Percentiles rank a stretch among this genome's conserved stretches.
Conservation (phyloP, 495 filamentous ascomycete genomes). For the Penicillium lagena region DNA sequence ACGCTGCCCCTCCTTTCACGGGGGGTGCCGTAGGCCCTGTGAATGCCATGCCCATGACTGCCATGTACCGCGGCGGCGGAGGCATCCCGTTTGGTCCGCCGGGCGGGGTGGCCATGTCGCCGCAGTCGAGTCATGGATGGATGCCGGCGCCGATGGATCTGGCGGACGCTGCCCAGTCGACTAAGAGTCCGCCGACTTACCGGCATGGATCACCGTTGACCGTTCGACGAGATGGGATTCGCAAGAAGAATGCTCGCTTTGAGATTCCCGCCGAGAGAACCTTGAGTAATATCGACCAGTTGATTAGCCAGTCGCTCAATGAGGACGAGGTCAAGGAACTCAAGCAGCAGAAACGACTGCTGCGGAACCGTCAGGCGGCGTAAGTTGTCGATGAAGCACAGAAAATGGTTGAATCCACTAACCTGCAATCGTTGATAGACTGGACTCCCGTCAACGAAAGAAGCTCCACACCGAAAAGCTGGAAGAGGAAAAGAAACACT, state of each 20-base stretch:
- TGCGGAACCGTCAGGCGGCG: conserved; percentile 95
- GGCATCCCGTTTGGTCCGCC: conserved; percentile 31
- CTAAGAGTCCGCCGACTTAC: conserved; percentile 65
- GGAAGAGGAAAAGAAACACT: conserved; percentile 94
- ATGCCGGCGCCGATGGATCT: conserved; percentile 51
- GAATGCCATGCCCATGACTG: conserved; percentile 36
- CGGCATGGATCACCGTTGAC: conserved; percentile 73
- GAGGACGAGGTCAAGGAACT: conserved; percentile 96
- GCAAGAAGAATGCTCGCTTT: conserved; percentile 99
- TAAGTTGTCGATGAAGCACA: conserved; percentile 41
- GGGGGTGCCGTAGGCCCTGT: conserved; percentile 47
- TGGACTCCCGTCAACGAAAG: conserved; percentile 96
- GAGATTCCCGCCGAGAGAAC: conserved; percentile 94
- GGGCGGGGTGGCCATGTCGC: conserved; percentile 49
- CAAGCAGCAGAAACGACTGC: conserved; percentile 94
- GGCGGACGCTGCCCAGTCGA: conserved; percentile 57
- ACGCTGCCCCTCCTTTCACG: conserved; percentile 50
- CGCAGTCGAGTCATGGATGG: conserved; percentile 58
- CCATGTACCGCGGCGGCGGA: conserved; percentile 34
- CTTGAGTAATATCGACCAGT: conserved; percentile 87
- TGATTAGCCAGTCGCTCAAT: conserved; percentile 82
- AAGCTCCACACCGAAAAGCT: conserved; percentile 97
- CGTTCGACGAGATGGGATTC: conserved; percentile 79
- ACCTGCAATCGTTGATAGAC: conserved; percentile 42
- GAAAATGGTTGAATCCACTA: conserved; percentile 15